Base-by-base conservation (phyloP, 129 eudicot species). In the Glebionis coronaria region DNA sequence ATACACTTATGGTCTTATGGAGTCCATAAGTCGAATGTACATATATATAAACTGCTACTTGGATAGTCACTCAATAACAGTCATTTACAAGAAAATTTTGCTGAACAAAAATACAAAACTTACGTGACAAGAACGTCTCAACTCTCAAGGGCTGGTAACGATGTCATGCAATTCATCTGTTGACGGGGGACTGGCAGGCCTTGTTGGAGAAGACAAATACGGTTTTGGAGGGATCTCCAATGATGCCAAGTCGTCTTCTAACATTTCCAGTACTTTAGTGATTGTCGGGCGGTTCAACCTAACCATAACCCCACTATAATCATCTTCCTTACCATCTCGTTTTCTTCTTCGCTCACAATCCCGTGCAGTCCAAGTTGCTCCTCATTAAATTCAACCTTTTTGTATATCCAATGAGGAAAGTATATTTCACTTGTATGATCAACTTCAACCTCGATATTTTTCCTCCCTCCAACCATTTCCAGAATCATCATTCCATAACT, bases 251-350 rank as follows among this genome's bases (percentile, higher is more conserved):
- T 42, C 72, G 4, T 74, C 90, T 72, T 81, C 90, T 38, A 84
- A 16, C 86, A 81, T 81, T 35, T 81, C 84, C 20, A 81, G 12
- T 18, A 75, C 84, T 61, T 23, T 81, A 1, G 61, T 65, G 70
- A 84, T 81, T 10, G 78, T 29, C 2, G 90, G 90, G 12, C 86
- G 72, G 10, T 13, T 63, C 2, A 42, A 58, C 89, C n/a, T n/a
- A n/a, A 84, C 85, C 89, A 80, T 56, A 84, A 61, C 2, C 82
- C 70, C 12, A 72, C 90, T 16, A 84, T 55, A 4, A 84, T 74
- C 85, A 84, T 71, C 68, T 84, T 84, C 64, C 67, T 81, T 27
- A 44, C 68, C 21, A 57, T 40, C 60, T 13, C 58, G 19, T 77
- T 66, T 47, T 78, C 75, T 20, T 68, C 82, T 2, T 58, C 73